Evolutionary conservation across 768 basidiomycete species (phyloP).

Genomic region (Pleurotus salmoneostramineus): DNA sequence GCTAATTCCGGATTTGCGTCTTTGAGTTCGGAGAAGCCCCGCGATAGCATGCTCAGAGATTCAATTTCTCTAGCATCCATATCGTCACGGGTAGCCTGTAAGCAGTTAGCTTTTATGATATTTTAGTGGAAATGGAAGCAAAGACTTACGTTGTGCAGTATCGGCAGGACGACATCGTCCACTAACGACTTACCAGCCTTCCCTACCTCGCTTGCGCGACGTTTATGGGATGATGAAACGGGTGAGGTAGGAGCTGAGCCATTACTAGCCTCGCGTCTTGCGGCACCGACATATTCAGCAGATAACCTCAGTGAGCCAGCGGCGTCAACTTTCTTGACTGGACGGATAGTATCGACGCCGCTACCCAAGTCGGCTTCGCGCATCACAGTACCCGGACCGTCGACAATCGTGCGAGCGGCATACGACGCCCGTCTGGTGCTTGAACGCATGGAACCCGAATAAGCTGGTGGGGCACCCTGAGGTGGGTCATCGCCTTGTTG

Average conservation of each 20-base stretch:
- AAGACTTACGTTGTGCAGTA: slow-evolving; percentile 62
- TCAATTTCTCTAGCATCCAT: slow-evolving; percentile 89
- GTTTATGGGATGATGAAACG: slow-evolving; percentile 35
- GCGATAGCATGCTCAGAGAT: slow-evolving; percentile 81
- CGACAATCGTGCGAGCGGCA: slow-evolving; percentile 61
- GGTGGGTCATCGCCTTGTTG: slow-evolving; percentile 26
- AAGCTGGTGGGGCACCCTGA: slow-evolving; percentile 69
- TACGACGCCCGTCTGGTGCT: slow-evolving; percentile 68
- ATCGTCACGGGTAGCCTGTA: slow-evolving; percentile 70
- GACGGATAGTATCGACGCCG: slow-evolving; percentile 87
- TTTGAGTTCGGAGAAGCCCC: slow-evolving; percentile 86
- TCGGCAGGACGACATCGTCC: slow-evolving; percentile 81
- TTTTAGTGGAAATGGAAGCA: slow-evolving; percentile 5
- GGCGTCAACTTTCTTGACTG: slow-evolving; percentile 89
- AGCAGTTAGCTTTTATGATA: slow-evolving; percentile 2
- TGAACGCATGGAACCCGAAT: slow-evolving; percentile 61
- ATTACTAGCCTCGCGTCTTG: slow-evolving; percentile 50
- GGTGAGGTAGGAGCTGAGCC: slow-evolving; percentile 46
- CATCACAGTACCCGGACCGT: slow-evolving; percentile 68
- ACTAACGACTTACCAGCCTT: slow-evolving; percentile 69
- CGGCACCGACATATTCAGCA: slow-evolving; percentile 75
- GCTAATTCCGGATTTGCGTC: slow-evolving; percentile 81
- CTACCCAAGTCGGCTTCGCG: slow-evolving; percentile 82
- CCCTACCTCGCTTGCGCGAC: slow-evolving; percentile 50
- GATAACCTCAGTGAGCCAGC: slow-evolving; percentile 73